Conservation (phyloP, 768 basidiomycete genomes). For the Hypholoma fasciculare region DNA sequence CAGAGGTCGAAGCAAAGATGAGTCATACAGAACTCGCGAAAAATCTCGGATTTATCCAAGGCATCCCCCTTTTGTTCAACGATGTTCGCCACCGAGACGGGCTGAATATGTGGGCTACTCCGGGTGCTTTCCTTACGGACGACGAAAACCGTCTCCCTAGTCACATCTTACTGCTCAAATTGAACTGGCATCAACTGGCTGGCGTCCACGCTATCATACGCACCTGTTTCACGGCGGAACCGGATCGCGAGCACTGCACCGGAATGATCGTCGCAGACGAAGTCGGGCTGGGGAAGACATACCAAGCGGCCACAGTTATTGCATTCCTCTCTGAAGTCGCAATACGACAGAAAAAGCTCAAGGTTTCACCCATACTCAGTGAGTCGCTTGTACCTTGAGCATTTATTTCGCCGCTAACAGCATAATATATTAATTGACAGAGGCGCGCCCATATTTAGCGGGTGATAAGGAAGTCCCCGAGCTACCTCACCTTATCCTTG, state of each 20-base stretch:
- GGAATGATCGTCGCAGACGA: conserved; percentile 25
- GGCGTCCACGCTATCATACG: conserved; percentile 20
- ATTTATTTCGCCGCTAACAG: too few relatives aligned
- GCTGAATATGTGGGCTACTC: conserved; percentile 18
- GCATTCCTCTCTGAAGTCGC: conserved; percentile 17
- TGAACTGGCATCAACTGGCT: conserved; percentile 26
- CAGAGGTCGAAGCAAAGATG: conserved; percentile 18
- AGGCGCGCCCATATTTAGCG: background rate
- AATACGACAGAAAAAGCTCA: background rate
- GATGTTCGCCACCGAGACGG: conserved; percentile 13
- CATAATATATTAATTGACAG: background rate
- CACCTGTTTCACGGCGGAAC: background rate
- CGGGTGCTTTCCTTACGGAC: background rate
- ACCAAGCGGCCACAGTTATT: conserved; percentile 17
- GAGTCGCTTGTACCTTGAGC: background rate
- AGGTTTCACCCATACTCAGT: background rate
- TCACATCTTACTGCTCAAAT: background rate
- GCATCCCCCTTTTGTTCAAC: conserved; percentile 21
- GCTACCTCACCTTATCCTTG: conserved; percentile 20
- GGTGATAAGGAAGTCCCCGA: conserved; percentile 9
- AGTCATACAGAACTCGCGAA: background rate
- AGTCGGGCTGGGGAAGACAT: conserved; percentile 32
- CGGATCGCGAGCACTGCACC: too few relatives aligned
- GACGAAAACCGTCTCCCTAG: background rate
- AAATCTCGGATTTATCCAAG: conserved; percentile 18